Base-by-base conservation (phyloP, 306 rosid genomes). In the Ceratonia siliqua region DNA sequence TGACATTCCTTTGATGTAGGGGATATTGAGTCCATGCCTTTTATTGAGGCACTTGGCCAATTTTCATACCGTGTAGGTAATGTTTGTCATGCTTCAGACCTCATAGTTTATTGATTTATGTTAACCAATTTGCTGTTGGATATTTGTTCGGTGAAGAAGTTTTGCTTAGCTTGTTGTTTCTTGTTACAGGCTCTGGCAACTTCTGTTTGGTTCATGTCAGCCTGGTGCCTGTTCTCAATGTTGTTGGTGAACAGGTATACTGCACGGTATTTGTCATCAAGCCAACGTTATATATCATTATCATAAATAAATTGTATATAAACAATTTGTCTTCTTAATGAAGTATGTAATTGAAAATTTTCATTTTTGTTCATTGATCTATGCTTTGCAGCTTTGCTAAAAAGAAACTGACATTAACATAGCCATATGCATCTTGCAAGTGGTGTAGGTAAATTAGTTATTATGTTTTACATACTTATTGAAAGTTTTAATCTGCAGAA, bases 171-270 rank as follows among this genome's bases (percentile, higher is more conserved):
- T 15, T 50, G 45, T 32, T 45, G 35, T 67, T 85, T 77, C 14
- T 30, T 73, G 20, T 65, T 52, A 18, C 65, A 91, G 97, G 97
- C 68, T 55, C 85, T 20, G 89, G 88, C 45, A 91, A 89, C 84
- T 91, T 91, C 81, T 89, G 90, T 82, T 85, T 91, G 83, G 59
- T 91, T 85, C 94, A 91, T 81, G 92, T 91, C 78, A 91, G 96
- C 82, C 85, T 91, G n/a, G 91, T 89, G 9, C 96, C 94, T 67
- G 92, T 91, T 84, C 89, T 91, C 57, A 87, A 76, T 54, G 96
- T 81, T 68, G 96, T 89, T 72, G 97, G 97, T 33, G 97, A 91
- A 81, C 97, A 87, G 97, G 91, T 87, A 82, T 64, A 4, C 52
- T 74, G 50, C 42, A 62, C 10, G 22, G 20, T 39, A 25, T 22